phyloP scores from a whole-genome alignment of 257 asterid genomes.

The Solanum lycopersicoides region DNA sequence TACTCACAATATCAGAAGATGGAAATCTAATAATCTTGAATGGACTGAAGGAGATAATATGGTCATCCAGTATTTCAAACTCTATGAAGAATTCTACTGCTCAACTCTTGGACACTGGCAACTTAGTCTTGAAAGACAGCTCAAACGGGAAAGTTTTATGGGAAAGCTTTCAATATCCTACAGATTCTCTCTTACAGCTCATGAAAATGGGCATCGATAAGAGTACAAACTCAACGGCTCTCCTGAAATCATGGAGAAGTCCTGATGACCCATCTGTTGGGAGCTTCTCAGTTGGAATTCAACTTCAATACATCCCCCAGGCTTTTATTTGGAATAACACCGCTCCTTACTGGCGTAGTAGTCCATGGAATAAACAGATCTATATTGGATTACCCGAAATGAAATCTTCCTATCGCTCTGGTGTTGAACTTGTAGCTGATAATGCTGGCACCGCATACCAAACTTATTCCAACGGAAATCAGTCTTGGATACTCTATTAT shows the following conservation, averaged over 20 bases:
- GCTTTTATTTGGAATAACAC: neutral
- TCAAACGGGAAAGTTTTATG: constrained; percentile 12
- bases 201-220: constrained; percentile 20
- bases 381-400: neutral
- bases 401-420: neutral
- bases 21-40: constrained; percentile 33
- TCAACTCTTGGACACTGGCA: constrained; percentile 35
- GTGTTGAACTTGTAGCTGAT: neutral
- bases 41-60: constrained; percentile 13
- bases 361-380: neutral
- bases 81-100: constrained; percentile 16
- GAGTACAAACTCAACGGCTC: neutral
- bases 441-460: neutral
- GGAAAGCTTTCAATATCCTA: constrained; percentile 38
- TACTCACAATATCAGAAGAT: constrained; percentile 18
- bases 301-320: neutral
- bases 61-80: constrained; percentile 27
- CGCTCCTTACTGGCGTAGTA: neutral
- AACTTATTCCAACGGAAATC: neutral
- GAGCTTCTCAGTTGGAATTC: neutral
- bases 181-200: constrained; percentile 15
- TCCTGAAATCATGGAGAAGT: constrained; percentile 1
- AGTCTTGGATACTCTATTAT: neutral
- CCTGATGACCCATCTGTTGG: neutral
- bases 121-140: constrained; percentile 25